Evolutionary conservation across 495 filamentous ascomycete species (phyloP), one percentile per base, ranked within the genome.

Genomic region (Daldinia concentrica): DNA sequence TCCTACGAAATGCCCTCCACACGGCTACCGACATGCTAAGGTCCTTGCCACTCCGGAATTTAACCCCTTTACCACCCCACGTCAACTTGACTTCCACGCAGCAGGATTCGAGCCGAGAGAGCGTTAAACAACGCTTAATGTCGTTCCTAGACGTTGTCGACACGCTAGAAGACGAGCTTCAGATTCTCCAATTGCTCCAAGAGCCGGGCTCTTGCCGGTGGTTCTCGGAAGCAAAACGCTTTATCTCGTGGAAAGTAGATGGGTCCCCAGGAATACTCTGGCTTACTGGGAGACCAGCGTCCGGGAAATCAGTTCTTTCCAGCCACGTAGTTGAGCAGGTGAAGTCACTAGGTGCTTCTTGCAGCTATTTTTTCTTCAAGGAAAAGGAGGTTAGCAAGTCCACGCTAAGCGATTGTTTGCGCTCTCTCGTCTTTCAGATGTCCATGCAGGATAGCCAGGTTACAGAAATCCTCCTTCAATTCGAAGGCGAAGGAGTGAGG

Each of bases 1-100:
- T 67, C 0, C 50, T 81, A 9, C 68, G 77, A 41, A 76, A 81
- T 57, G 73, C 78, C 9, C 71, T 81, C 0, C 17, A 57, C 2
- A 76, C 73, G 9, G 75, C 76, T 48, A 34, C 76, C 19, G 76
- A 79, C 30, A 55, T 69, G 62, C 68, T 78, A 29, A 72, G 55
- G n/a, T 67, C 66, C 17, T 36, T 48, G 15, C 52, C 52, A 58
- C 3, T 27, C 4, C 45, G 9, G n/a, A 14, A 43, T 8, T 19
- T 48, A 8, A 27, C 41, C 26, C n/a, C 15, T 24, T 51, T 14
- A 22, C 43, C 52, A 37, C 19, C 26, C 15, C 9, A 24, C 22
- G 26, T 14, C 8, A 9, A 34, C 9, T 7, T 34, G 9, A 34
- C 30, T 11, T 34, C 30, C 9, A 9, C 30, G 8, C 30, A 34